phyloP scores from a whole-genome alignment of 2,329 filamentous ascomycete species.

The Dothidotthia symphoricarpi region DNA sequence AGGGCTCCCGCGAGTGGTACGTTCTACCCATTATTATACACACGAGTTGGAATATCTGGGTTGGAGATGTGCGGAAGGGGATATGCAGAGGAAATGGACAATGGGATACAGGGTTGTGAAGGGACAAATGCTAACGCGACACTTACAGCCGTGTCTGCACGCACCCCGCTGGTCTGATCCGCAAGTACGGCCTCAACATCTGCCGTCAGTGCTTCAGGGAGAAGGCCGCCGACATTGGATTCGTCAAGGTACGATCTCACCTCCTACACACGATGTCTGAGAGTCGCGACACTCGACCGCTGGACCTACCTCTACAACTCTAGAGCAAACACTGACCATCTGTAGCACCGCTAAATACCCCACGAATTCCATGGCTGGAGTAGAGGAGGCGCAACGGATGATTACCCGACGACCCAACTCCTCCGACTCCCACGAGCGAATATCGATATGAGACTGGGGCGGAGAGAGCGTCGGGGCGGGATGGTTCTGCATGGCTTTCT shows the following conservation, averaged over 20 bases:
- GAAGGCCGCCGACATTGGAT: conserved; percentile 66
- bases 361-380: conserved; percentile 25
- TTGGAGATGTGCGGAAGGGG: not conserved
- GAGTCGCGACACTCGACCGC: not conserved
- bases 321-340: conserved; percentile 10
- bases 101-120: not conserved
- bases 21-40: conserved; percentile 40
- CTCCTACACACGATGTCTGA: not conserved
- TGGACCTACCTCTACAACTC: not conserved
- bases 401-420: conserved; percentile 29
- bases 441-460: conserved; percentile 9
- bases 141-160: conserved; percentile 73
- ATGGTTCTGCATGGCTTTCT: conserved; percentile 28
- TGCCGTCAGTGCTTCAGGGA: conserved; percentile 71
- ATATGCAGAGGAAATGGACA: not conserved
- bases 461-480: conserved; percentile 15
- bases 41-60: not conserved
- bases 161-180: conserved; percentile 98
- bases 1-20: conserved; percentile 92
- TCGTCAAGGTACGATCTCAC: conserved; percentile 58
- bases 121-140: conserved; percentile 29
- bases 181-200: conserved; percentile 96
- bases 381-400: conserved; percentile 32
- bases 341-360: conserved; percentile 38
- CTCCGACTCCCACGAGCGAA: conserved; percentile 15